These are phyloP conservation scores for Stephania japonica DNA, from an alignment of 164 flowering plant species.

Conservation along the genomic window DNA sequence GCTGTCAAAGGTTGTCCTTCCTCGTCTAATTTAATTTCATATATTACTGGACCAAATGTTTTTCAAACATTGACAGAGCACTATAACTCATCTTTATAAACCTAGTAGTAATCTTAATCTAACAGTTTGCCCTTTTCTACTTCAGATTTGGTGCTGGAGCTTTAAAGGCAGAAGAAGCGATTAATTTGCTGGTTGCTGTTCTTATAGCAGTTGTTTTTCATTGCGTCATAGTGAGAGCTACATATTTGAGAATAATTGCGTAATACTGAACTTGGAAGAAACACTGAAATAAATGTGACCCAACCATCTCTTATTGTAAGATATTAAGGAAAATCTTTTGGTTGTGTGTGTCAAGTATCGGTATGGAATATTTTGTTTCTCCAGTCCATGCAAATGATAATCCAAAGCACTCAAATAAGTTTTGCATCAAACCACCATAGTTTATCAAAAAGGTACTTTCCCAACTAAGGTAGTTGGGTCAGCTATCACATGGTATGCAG, in stretches of 20 bases:
- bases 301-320: not conserved
- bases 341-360: not conserved
- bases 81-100: not conserved
- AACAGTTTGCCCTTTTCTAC: not conserved
- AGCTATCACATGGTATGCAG: no score
- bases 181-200: not conserved
- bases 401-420: not conserved
- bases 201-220: not conserved
- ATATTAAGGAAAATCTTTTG: not conserved
- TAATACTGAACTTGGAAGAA: not conserved
- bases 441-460: no score
- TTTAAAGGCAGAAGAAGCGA: slow-evolving; percentile 3
- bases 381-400: not conserved
- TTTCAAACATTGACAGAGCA: not conserved
- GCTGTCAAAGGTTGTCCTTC: not conserved
- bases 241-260: not conserved
- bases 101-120: not conserved
- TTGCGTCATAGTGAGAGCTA: not conserved
- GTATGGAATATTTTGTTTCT: not conserved
- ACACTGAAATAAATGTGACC: not conserved
- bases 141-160: slow-evolving; percentile 5
- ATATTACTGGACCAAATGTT: not conserved
- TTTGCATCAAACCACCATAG: not conserved
- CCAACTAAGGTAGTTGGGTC: no score
- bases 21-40: not conserved